A percentile compares a stretch with the other conserved stretches of the same genome.
Evolutionary conservation across 768 basidiomycete species (phyloP).

Genomic region (Panaeolus papilionaceus): DNA sequence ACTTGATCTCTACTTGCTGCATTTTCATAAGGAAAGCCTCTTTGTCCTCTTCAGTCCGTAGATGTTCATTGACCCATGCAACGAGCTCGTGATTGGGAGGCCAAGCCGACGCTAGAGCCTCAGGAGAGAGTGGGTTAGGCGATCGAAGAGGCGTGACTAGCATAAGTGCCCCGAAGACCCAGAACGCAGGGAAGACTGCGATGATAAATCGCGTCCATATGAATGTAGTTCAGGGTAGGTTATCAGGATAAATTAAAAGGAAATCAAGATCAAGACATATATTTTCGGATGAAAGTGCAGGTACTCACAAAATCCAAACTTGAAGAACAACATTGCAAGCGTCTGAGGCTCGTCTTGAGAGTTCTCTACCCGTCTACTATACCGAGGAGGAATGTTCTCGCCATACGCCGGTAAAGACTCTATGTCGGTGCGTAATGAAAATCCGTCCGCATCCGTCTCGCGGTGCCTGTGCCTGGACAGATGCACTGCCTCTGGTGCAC

Average conservation of each 20-base stretch:
- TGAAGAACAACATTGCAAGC: conserved; percentile 25
- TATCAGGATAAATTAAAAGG: neutral
- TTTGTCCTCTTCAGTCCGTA: conserved; percentile 25
- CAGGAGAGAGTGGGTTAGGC: conserved; percentile 19
- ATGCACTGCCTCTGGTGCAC: conserved; percentile 25
- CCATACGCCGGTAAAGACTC: conserved; percentile 27
- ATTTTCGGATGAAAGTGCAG: neutral
- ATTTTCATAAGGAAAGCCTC: conserved; percentile 21
- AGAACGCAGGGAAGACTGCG: conserved; percentile 26
- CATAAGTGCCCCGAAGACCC: conserved; percentile 27
- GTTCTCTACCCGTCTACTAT: conserved; percentile 18
- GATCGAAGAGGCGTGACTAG: conserved; percentile 21
- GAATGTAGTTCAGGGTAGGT: neutral
- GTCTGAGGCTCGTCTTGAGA: conserved; percentile 24
- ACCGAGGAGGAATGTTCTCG: conserved; percentile 26
- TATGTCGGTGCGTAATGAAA: conserved; percentile 16
- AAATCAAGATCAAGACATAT: too few species aligned
- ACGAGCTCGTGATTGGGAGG: conserved; percentile 20
- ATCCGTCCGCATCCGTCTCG: conserved; percentile 18
- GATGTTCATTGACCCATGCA: conserved; percentile 25
- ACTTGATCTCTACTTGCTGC: conserved; percentile 24
- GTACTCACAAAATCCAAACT: conserved; percentile 27
- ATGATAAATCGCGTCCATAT: too few species aligned
- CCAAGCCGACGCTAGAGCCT: conserved; percentile 20
- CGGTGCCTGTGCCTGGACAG: conserved; percentile 7